Conservation (phyloP, 495 filamentous ascomycete species). For the Neurospora pannonica region DNA sequence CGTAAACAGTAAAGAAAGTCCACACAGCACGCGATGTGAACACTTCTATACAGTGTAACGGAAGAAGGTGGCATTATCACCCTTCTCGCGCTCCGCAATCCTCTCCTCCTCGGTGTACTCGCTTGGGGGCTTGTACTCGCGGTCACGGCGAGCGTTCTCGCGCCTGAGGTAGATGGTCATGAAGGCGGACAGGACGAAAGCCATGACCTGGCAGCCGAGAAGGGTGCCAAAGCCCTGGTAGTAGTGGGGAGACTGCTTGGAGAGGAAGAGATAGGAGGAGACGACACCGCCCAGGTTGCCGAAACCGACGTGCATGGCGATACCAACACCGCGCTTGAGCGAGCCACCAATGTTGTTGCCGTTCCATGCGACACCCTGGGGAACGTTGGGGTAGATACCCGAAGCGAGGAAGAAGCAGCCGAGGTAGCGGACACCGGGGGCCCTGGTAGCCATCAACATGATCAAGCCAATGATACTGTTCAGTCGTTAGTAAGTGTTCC, state of each 20-base stretch:
- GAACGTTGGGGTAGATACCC: slow-evolving; percentile 68
- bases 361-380: slow-evolving; percentile 69
- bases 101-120: slow-evolving; percentile 41
- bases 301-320: slow-evolving; percentile 75
- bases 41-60: slow-evolving; percentile 38
- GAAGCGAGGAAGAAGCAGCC: slow-evolving; percentile 58
- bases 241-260: slow-evolving; percentile 49
- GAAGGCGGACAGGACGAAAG: slow-evolving; percentile 38
- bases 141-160: slow-evolving; percentile 51
- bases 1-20: not conserved
- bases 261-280: slow-evolving; percentile 60
- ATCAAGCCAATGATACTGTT: slow-evolving; percentile 54
- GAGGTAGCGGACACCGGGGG: slow-evolving; percentile 54
- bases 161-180: slow-evolving; percentile 50
- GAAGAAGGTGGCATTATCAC: slow-evolving; percentile 46
- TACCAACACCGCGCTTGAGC: slow-evolving; percentile 68
- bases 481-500: slow-evolving; percentile 8
- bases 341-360: slow-evolving; percentile 76
- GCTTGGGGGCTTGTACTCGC: slow-evolving; percentile 31
- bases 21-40: not conserved
- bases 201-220: slow-evolving; percentile 35
- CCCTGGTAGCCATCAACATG: slow-evolving; percentile 46
- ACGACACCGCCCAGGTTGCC: slow-evolving; percentile 66
- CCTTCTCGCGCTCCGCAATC: slow-evolving; percentile 33
- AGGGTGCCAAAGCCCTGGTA: slow-evolving; percentile 49